Evolutionary conservation across 345 rosid species (phyloP).

Genomic region (Gossypium turneri): DNA sequence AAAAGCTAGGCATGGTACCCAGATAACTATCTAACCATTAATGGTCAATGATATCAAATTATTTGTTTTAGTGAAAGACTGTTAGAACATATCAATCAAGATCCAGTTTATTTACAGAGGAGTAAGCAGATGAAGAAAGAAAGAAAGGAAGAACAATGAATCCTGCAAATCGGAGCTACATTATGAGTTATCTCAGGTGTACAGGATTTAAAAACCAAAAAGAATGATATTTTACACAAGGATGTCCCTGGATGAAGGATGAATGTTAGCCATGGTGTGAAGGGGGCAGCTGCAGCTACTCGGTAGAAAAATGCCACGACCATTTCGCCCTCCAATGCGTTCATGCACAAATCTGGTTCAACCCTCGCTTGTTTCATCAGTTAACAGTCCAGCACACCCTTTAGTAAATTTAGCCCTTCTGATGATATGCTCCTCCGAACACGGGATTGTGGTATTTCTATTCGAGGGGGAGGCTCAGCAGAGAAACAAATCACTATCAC

Average conservation of each 20-base stretch:
- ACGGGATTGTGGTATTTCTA: constrained; percentile 59
- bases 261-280: constrained; percentile 10
- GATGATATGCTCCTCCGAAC: constrained; percentile 84
- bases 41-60: not conserved
- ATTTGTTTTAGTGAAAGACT: constrained; percentile 4
- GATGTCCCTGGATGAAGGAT: constrained; percentile 15
- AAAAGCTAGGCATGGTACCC: not conserved
- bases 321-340: constrained; percentile 9
- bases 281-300: constrained; percentile 6
- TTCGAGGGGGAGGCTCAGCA: constrained; percentile 74
- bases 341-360: constrained; percentile 1
- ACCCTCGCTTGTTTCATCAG: constrained; percentile 31
- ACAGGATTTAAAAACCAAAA: constrained; percentile 16
- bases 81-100: constrained; percentile 9
- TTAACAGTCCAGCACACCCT: constrained; percentile 67
- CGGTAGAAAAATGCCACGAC: constrained; percentile 16
- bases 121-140: constrained; percentile 4
- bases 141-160: constrained; percentile 13
- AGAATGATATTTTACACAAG: not conserved
- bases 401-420: constrained; percentile 80
- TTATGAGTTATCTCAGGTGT: constrained; percentile 26
- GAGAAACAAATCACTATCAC: constrained; percentile 83
- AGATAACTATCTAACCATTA: not conserved
- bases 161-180: constrained; percentile 25
- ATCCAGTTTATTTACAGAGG: constrained; percentile 27